These are phyloP conservation scores for Chenopodium suecicum DNA, from an alignment of 148 eudicot species.

Conservation along the genomic window DNA sequence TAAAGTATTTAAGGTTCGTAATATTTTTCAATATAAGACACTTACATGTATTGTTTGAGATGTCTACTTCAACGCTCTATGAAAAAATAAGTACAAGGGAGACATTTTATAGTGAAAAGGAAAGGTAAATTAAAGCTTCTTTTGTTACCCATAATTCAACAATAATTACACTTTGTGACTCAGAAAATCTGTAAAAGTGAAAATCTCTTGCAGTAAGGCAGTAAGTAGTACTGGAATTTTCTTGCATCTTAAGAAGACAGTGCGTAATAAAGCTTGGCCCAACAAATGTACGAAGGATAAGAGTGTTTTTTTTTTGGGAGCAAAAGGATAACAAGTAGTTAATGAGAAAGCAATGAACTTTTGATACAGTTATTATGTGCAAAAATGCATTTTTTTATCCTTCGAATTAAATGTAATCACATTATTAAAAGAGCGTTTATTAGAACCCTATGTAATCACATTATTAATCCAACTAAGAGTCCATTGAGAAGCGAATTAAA, in stretches of 20 bases:
- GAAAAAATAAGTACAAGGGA: neutral
- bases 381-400: too few species aligned
- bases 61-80: too few species aligned
- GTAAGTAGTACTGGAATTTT: neutral
- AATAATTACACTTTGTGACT: neutral
- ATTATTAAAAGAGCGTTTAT: neutral
- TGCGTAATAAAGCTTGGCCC: neutral
- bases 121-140: constrained; percentile 3
- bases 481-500: too few species aligned
- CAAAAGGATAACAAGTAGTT: neutral
- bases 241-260: neutral
- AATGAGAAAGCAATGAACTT: neutral
- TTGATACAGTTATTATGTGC: neutral
- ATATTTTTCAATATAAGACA: too few species aligned
- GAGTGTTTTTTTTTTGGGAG: too few species aligned
- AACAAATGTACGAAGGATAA: neutral
- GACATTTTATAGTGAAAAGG: neutral
- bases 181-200: neutral
- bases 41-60: too few species aligned
- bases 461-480: neutral
- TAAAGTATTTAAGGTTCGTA: too few species aligned
- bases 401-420: too few species aligned
- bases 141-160: neutral
- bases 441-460: too few species aligned
- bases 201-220: neutral